A percentile compares a stretch with the other conserved stretches of the same genome.
These are phyloP conservation scores for Scleroderma citrinum DNA, from an alignment of 768 basidiomycete species.

Conservation along the genomic window DNA sequence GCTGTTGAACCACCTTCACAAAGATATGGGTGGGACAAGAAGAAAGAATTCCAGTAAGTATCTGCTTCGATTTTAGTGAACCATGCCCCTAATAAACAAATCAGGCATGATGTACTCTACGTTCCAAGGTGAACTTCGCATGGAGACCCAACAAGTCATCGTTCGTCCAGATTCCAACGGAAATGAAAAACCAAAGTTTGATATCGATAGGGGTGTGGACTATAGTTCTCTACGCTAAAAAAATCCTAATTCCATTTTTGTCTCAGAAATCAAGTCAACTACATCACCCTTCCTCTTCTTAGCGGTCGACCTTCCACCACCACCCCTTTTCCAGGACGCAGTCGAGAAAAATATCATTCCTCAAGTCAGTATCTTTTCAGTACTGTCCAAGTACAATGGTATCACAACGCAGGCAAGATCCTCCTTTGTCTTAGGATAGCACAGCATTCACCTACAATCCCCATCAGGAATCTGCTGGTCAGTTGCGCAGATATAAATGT, in stretches of 20 bases:
- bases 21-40: conserved; percentile 91
- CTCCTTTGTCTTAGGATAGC: conserved; percentile 10
- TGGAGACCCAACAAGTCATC: conserved; percentile 91
- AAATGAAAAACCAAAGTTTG: conserved; percentile 83
- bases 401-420: conserved; percentile 70
- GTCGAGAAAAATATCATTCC: conserved; percentile 99
- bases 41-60: conserved; percentile 82
- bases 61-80: conserved; percentile 6
- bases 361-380: conserved; percentile 86
- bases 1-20: conserved; percentile 90
- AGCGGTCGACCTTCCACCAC: conserved; percentile 92
- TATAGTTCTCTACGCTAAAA: conserved; percentile 4
- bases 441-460: conserved; percentile 9
- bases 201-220: conserved; percentile 82
- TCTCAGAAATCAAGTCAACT: conserved; percentile 74
- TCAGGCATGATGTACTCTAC: conserved; percentile 86
- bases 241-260: conserved; percentile 16
- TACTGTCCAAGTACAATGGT: conserved; percentile 93
- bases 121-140: conserved; percentile 90
- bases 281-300: conserved; percentile 93
- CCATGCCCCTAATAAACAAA: conserved; percentile 14
- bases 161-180: conserved; percentile 72
- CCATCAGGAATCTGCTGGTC: conserved; percentile 73
- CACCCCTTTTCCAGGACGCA: conserved; percentile 94
- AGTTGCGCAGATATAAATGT: conserved; percentile 85